Percentiles rank a stretch among this genome's conserved stretches.
Evolutionary conservation across 2,329 filamentous ascomycete genomes (phyloP).

Genomic region (Penicillium italicum): DNA sequence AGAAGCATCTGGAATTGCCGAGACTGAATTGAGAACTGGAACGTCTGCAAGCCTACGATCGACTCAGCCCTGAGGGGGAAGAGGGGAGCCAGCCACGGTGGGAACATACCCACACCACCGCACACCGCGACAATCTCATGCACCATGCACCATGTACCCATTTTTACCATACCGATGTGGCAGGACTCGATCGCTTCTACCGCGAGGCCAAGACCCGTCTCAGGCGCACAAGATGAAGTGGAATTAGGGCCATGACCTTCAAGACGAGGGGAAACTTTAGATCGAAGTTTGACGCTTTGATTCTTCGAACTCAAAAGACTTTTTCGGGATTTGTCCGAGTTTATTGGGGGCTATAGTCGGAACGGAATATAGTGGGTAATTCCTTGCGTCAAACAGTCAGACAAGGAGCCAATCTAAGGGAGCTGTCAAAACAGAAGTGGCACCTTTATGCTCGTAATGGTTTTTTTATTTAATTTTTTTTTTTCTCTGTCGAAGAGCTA

Average conservation of each 20-base stretch:
- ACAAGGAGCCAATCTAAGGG: neutral
- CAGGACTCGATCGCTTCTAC: constrained; percentile 1
- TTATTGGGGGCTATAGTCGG: neutral
- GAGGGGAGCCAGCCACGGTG: neutral
- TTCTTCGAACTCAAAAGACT: neutral
- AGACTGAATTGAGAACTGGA: neutral
- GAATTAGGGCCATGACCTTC: neutral
- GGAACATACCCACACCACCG: neutral
- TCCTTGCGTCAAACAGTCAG: neutral
- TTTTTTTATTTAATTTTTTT: neutral
- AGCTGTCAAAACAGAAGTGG: neutral
- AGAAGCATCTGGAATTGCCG: neutral
- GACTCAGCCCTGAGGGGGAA: neutral
- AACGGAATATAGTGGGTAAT: neutral
- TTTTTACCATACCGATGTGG: constrained; percentile 5
- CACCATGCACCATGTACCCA: neutral
- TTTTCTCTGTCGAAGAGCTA: neutral
- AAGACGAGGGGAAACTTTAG: neutral
- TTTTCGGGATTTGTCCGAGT: neutral
- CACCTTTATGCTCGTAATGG: neutral
- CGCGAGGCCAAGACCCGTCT: neutral
- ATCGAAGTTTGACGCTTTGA: neutral
- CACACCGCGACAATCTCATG: neutral
- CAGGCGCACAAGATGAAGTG: neutral
- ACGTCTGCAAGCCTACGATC: neutral